These are phyloP conservation scores for Blumeriella jaapii DNA, from an alignment of 2,329 filamentous ascomycete species.

Conservation along the genomic window DNA sequence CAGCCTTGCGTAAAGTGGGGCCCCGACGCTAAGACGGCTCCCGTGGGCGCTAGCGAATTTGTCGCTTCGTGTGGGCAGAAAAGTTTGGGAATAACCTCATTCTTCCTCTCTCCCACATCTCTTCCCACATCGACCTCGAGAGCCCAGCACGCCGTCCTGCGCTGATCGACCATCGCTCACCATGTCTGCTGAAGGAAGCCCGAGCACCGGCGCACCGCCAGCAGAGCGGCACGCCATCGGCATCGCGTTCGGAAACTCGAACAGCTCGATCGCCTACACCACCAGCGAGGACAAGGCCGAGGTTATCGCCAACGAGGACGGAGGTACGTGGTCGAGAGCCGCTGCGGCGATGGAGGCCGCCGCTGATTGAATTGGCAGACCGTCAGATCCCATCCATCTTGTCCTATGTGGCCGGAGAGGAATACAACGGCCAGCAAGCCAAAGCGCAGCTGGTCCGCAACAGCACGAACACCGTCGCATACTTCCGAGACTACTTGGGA, in stretches of 20 bases:
- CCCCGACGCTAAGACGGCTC: conserved; percentile 3
- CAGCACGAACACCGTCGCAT: conserved; percentile 82
- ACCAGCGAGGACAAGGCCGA: conserved; percentile 90
- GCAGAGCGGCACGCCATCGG: conserved; percentile 67
- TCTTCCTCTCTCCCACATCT: too few relatives aligned
- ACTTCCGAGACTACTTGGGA: conserved; percentile 91
- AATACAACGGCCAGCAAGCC: conserved; percentile 92
- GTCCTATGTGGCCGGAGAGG: conserved; percentile 90
- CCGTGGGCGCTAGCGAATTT: conserved; percentile 24
- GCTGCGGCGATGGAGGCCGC: neutral
- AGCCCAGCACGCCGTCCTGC: neutral
- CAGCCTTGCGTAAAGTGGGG: conserved; percentile 24
- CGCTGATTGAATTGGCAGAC: conserved; percentile 41
- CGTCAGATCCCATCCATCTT: conserved; percentile 92
- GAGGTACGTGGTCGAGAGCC: conserved; percentile 47
- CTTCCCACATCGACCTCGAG: conserved; percentile 2
- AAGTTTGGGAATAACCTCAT: conserved; percentile 12
- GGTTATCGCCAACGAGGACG: conserved; percentile 98
- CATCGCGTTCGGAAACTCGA: conserved; percentile 95
- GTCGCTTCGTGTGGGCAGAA: conserved; percentile 18
- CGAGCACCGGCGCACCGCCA: conserved; percentile 32
- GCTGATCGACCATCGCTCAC: too few relatives aligned
- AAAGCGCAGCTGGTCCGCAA: conserved; percentile 92
- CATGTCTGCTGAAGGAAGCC: conserved; percentile 23
- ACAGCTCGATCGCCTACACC: conserved; percentile 93